Base-by-base conservation (phyloP, 2,329 filamentous ascomycete species). In the Fusarium verticillioides region DNA sequence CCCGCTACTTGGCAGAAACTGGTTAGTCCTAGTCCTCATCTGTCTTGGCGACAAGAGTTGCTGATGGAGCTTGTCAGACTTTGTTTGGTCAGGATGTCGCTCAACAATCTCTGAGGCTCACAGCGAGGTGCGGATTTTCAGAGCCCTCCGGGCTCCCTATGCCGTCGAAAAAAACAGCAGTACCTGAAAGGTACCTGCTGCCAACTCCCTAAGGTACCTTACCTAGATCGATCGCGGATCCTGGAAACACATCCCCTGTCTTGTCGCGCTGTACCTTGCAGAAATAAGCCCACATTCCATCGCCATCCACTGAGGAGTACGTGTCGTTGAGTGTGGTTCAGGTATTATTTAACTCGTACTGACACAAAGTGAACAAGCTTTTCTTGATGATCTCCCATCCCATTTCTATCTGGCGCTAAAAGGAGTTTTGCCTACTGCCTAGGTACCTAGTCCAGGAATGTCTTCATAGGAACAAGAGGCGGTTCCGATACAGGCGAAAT, bases 201-300 rank as follows among this genome's bases (percentile, higher is more conserved):
- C 19, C 54, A 21, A n/a, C 32, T 58, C 52, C 36, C n/a, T 39
- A 32, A 23, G 28, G 28, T 28, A 30, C 32, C 32, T 32, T 32
- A 28, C 50, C 50, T 69, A 72, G 71, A 74, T 74, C 72, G 72
- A 74, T 74, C 68, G 72, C 9, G 68, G 60, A 72, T 74, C 64
- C 71, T 65, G 59, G 60, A 40, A 44, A 54, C 49, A 58, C 34
- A 23, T 58, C 42, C 53, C 71, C 56, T 74, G 71, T 61, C 53
- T 64, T 58, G 44, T 64, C 43, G 26, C 43, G 44, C 52, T 52
- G 72, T 74, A 72, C 72, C 72, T 74, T 74, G 72, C 72, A 74
- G 72, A 37, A 54, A 47, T 50, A 16, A 60, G 66, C 64, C 72
- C 71, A 74, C 72, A 73, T 73, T 66, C 69, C 70, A 49, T 62